phyloP scores from a whole-genome alignment of 495 filamentous ascomycete species.

The Lichina pygmaea region DNA sequence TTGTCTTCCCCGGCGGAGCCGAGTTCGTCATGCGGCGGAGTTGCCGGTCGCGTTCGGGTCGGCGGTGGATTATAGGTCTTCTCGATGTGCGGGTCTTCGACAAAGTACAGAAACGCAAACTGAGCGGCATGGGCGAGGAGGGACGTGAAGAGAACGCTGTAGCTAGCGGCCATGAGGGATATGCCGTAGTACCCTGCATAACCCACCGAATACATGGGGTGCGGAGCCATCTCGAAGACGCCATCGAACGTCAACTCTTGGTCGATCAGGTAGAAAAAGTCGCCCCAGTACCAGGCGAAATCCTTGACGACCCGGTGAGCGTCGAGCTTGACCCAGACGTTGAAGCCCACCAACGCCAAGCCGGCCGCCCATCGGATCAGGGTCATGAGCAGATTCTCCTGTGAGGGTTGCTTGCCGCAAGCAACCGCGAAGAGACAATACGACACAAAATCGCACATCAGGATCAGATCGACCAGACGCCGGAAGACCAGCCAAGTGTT shows the following conservation, averaged over 20 bases:
- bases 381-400: conserved; percentile 42
- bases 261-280: conserved; percentile 97
- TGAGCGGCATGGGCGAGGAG: conserved; percentile 86
- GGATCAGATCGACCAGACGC: conserved; percentile 76
- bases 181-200: conserved; percentile 98
- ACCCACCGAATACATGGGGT: conserved; percentile 97
- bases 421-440: conserved; percentile 90
- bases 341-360: conserved; percentile 63
- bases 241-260: conserved; percentile 95
- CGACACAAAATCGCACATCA: conserved; percentile 95
- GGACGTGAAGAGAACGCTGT: conserved; percentile 87
- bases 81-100: conserved; percentile 96
- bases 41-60: conserved; percentile 24
- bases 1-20: conserved; percentile 8
- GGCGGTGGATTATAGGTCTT: conserved; percentile 88
- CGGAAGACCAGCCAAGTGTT: conserved; percentile 97
- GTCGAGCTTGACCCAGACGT: conserved; percentile 96
- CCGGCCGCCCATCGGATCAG: conserved; percentile 58
- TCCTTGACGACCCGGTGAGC: conserved; percentile 98
- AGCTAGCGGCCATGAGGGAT: conserved; percentile 94
- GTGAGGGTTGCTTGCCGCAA: conserved; percentile 44
- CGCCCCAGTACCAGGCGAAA: conserved; percentile 99
- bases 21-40: conserved; percentile 8
- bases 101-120: conserved; percentile 65
- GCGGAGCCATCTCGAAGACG: conserved; percentile 96